Evolutionary conservation across 805 yeast genomes (phyloP), one percentile per base, ranked within the genome.

Genomic region (Wickerhamiella bombiphila): DNA sequence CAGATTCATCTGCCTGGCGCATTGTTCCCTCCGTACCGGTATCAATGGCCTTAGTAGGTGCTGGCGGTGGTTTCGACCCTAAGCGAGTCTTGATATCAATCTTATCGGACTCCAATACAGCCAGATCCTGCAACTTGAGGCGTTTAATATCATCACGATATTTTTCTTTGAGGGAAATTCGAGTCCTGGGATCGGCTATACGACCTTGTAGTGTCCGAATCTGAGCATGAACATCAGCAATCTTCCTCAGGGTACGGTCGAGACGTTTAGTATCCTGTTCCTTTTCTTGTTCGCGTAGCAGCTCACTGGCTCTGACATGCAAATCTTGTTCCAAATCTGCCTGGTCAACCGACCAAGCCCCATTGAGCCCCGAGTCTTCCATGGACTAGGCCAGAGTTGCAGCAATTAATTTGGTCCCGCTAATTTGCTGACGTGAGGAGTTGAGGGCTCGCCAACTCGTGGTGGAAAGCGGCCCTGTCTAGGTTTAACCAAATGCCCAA

Each of bases 231-330:
- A 67, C 53, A 44, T 68, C 69, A 5, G 56, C 56, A 15, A 70
- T 55, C 24, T 69, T 70, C 32, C 63, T 65, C 15, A 57, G 53
- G 0, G 93, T 67, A 52, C 82, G 81, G 14, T 70, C 74, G n/a
- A 86, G 60, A 42, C 97, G 65, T 44, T 74, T 76, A 41, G 65
- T 61, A 48, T 91, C 98, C 29, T 78, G 60, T 46, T 80, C 94
- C 1, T 69, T 58, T 35, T 81, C 85, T 37, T 76, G 74, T 29
- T 65, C 57, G 1, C 68, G 59, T 35, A 86, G 65, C 3, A 70
- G 72, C 38, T 63, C 61, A 43, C 75, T 74, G 0, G 95, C 63
- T 42, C 56, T 44, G 16, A 37, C 63, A 14, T 83, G 82, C 24
- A 88, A 76, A 40, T 70, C 63, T 34, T 71, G 60, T 51, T 86